Conservation (phyloP, 768 basidiomycete genomes). For the Rossbeevera mucosa region DNA sequence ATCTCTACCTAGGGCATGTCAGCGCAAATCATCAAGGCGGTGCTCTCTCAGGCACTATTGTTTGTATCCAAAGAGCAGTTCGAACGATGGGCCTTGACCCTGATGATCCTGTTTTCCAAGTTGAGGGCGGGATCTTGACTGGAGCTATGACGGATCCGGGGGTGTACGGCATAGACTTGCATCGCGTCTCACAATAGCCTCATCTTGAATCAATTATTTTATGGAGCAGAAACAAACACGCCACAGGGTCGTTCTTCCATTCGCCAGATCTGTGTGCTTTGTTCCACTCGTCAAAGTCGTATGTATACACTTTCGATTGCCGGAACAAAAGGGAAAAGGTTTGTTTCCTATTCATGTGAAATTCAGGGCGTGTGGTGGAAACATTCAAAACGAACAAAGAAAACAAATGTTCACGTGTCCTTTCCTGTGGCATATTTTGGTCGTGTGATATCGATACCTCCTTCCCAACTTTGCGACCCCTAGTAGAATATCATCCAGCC, state of each 20-base stretch:
- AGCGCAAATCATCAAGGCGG: slow-evolving; percentile 94
- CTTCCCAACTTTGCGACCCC: neutral
- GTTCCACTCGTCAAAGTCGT: neutral
- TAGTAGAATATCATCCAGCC: neutral
- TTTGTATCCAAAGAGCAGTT: slow-evolving; percentile 99
- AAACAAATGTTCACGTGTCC: neutral
- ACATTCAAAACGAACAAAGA: neutral
- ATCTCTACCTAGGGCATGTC: slow-evolving; percentile 74
- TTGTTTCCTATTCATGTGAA: neutral
- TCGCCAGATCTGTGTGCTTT: neutral
- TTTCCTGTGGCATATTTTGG: neutral
- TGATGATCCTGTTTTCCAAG: slow-evolving; percentile 55
- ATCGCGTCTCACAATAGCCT: no score
- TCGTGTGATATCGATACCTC: neutral
- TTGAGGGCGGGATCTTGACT: slow-evolving; percentile 12
- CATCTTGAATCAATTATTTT: neutral
- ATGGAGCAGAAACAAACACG: neutral
- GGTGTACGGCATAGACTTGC: neutral
- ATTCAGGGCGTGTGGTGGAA: neutral
- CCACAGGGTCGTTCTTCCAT: neutral
- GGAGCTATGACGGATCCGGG: neutral
- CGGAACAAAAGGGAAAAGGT: neutral
- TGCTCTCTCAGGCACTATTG: slow-evolving; percentile 88
- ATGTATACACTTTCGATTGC: neutral
- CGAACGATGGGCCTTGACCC: slow-evolving; percentile 76